Percentiles rank a stretch among this genome's conserved stretches.
phyloP scores from a whole-genome alignment of 1,284 basidiomycete genomes.

The Schizophyllum commune region DNA sequence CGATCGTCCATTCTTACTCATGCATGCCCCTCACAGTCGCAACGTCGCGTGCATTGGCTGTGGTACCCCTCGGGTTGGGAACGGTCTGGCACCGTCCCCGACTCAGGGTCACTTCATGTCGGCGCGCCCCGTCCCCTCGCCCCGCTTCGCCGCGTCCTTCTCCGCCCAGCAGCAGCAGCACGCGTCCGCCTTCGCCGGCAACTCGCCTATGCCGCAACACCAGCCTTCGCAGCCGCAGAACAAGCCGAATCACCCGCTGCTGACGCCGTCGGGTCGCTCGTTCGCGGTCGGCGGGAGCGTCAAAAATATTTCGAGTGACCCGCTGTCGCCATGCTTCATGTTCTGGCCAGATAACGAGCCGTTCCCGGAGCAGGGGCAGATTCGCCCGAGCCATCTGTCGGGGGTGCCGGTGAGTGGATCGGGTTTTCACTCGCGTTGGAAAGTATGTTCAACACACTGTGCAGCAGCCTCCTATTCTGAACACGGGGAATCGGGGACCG shows the following conservation, averaged over 20 bases:
- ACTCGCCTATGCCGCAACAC: conserved; percentile 9
- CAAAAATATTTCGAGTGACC: conserved; percentile 67
- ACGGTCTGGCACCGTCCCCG: conserved; percentile 20
- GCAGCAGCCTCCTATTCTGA: conserved; percentile 77
- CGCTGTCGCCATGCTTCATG: conserved; percentile 65
- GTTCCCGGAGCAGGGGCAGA: conserved; percentile 67
- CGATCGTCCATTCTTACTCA: not conserved
- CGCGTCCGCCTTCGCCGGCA: conserved; percentile 5
- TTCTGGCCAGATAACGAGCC: conserved; percentile 85
- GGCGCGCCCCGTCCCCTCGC: conserved; percentile 7
- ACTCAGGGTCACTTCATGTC: conserved; percentile 6
- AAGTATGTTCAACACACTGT: not conserved
- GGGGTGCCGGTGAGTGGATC: conserved; percentile 43
- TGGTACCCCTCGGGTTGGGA: conserved; percentile 47
- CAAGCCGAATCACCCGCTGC: conserved; percentile 41
- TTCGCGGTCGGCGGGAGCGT: conserved; percentile 69
- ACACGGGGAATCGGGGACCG: conserved; percentile 83
- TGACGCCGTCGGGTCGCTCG: conserved; percentile 71
- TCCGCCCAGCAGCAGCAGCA: not conserved
- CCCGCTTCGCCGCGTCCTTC: conserved; percentile 6
- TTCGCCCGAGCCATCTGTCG: conserved; percentile 48
- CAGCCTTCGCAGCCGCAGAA: conserved; percentile 1
- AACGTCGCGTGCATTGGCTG: conserved; percentile 70
- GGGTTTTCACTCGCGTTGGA: not conserved
- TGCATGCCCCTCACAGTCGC: conserved; percentile 40